A percentile compares a stretch with the other conserved stretches of the same genome.
Conservation (phyloP, 1,284 basidiomycete species). For the Prillingera fragicola region DNA sequence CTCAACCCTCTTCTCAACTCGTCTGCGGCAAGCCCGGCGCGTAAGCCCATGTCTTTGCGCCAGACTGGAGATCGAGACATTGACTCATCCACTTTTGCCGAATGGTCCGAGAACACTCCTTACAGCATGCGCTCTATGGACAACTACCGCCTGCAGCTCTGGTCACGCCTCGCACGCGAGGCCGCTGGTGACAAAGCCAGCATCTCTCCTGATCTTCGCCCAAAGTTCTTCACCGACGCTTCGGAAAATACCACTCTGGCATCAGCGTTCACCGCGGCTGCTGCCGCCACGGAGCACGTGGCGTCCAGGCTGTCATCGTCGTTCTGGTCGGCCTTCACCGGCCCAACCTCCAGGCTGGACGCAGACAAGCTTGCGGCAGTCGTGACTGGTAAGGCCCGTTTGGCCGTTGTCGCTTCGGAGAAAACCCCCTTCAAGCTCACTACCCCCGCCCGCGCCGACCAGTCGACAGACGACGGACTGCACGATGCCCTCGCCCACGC, state of each 20-base stretch:
- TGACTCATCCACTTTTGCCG: constrained; percentile 59
- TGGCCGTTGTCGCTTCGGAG: constrained; percentile 39
- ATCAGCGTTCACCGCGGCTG: constrained; percentile 14
- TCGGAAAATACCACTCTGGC: constrained; percentile 3
- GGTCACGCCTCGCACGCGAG: constrained; percentile 67
- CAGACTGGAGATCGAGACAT: constrained; percentile 44
- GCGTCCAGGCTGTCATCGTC: constrained; percentile 44
- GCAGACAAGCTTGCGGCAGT: constrained; percentile 49
- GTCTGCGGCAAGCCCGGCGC: background rate
- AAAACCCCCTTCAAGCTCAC: constrained; percentile 2
- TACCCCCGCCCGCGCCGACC: background rate
- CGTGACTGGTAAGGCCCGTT: constrained; percentile 44
- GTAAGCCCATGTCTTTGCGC: constrained; percentile 21
- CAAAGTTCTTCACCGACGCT: constrained; percentile 45
- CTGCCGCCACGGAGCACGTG: constrained; percentile 41
- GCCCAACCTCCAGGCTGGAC: constrained; percentile 30
- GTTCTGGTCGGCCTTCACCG: constrained; percentile 49
- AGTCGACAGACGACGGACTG: background rate
- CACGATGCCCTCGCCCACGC: constrained; percentile 24
- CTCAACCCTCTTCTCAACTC: constrained; percentile 69
- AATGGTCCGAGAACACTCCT: constrained; percentile 60
- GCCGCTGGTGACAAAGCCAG: constrained; percentile 41
- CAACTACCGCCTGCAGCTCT: constrained; percentile 77
- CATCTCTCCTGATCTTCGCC: constrained; percentile 36
- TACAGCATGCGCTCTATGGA: constrained; percentile 79